Evolutionary conservation across 2,329 filamentous ascomycete genomes (phyloP).

Genomic region (Botrytis aclada): DNA sequence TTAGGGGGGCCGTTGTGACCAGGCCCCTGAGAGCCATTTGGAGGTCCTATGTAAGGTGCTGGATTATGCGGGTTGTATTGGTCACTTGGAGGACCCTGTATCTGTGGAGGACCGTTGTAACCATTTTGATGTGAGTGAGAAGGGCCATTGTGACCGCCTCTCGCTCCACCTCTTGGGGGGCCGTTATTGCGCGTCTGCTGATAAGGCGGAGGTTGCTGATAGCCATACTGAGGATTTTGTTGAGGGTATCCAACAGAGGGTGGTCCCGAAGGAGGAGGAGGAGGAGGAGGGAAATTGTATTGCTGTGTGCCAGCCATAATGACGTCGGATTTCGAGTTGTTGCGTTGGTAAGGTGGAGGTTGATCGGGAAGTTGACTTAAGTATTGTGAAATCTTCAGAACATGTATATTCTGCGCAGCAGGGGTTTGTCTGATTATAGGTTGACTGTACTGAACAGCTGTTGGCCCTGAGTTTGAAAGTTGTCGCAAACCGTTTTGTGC

Average conservation of each 20-base stretch:
- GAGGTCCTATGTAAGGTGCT: constrained; percentile 37
- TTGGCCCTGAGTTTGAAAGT: not conserved
- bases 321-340: not conserved
- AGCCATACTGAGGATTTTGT: constrained; percentile 34
- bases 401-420: not conserved
- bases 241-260: constrained; percentile 32
- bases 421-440: not conserved
- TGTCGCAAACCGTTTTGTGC: constrained; percentile 5
- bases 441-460: not conserved
- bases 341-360: not conserved
- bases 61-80: constrained; percentile 34
- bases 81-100: constrained; percentile 30
- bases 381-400: not conserved
- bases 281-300: constrained; percentile 39
- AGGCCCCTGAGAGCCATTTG: constrained; percentile 33
- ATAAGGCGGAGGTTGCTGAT: constrained; percentile 31
- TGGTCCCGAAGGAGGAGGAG: constrained; percentile 35
- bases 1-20: constrained; percentile 26
- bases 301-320: constrained; percentile 35
- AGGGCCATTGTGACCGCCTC: constrained; percentile 33
- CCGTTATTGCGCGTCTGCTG: constrained; percentile 36
- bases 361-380: not conserved
- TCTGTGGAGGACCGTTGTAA: constrained; percentile 32
- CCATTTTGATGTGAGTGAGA: constrained; percentile 33
- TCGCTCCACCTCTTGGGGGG: constrained; percentile 34